Base-by-base conservation (phyloP, 1,284 basidiomycete species). In the Trichosporon faecale region DNA sequence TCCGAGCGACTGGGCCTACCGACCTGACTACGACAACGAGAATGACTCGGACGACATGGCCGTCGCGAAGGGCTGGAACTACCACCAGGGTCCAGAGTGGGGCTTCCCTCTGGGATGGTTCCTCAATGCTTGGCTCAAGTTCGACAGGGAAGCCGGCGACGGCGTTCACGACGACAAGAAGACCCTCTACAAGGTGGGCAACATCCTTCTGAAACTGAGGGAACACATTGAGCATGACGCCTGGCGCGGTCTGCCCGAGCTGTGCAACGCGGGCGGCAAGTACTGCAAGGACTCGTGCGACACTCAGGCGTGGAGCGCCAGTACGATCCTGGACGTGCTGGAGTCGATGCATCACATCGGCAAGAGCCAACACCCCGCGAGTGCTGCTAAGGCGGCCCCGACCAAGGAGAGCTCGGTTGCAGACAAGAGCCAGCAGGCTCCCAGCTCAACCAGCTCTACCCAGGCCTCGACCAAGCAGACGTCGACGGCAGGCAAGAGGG, bases 91-190 rank as follows among this genome's bases (percentile, higher is more conserved):
- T 21, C 85, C 85, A 0, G 93, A 95, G 82, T 97, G 94, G 94
- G 91, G 90, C 14, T 95, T 93, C 92, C 93, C 94, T 11, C 85
- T 93, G 65, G 96, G 96, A 11, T 98, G 94, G 86, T 98, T 97
- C 87, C 85, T 99, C 74, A 90, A 93, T 66, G 95, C 96, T 0
- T 96, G 94, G 83, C 87, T 97, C 65, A 84, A 91, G 78, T 97
- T 97, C 80, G 92, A 96, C 78, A 88, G 74, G 31, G 65, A 79
- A n/a, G 82, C 78, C 14, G 84, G 84, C 2, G 78, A 78, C 11
- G 91, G 91, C 31, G 31, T 33, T 14, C 74, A 93, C 90, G 89
- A 94, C 77, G 82, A 85, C n/a, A 85, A 86, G 71, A 83, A 87
- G 73, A 94, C 93, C 0, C 84, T 94, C 57, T 91, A 96, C 81